Conservation (phyloP, 352 stramenopile genomes). For the Phytophthora pistaciae region DNA sequence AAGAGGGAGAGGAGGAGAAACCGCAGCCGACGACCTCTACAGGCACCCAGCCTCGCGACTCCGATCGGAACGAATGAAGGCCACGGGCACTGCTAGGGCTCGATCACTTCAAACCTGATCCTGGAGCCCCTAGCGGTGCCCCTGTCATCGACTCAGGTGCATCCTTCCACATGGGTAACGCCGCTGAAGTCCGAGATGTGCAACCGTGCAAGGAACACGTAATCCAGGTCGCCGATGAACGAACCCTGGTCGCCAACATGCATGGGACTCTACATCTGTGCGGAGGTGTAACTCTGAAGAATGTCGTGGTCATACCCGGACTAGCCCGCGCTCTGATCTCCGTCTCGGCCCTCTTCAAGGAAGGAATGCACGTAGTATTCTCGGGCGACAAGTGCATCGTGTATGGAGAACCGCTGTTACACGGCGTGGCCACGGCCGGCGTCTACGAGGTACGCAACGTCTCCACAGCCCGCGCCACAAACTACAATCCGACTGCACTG, state of each 20-base stretch:
- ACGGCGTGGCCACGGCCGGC: not conserved
- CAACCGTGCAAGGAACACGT: not conserved
- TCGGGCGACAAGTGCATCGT: not conserved
- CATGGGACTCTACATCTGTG: too few species aligned
- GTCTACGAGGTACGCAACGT: not conserved
- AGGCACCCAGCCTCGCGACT: too few species aligned
- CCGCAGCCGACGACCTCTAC: not conserved
- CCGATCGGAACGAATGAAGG: constrained; percentile 6
- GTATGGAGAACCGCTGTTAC: not conserved
- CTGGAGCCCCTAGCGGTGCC: not conserved
- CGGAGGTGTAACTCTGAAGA: not conserved
- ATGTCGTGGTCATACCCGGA: not conserved
- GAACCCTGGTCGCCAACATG: not conserved
- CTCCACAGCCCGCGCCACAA: too few species aligned
- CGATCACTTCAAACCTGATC: constrained; percentile 1
- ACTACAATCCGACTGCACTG: too few species aligned
- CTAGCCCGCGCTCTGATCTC: constrained; percentile 4
- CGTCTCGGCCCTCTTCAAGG: not conserved
- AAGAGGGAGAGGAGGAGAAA: not conserved
- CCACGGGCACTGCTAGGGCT: constrained; percentile 5
- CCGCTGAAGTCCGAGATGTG: not conserved
- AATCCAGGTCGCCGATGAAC: not conserved
- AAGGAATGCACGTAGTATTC: not conserved
- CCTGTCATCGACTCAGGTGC: constrained; percentile 2
- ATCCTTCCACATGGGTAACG: constrained; percentile 13